These are phyloP conservation scores for Hydrangea macrophylla DNA, from an alignment of 148 eudicot genomes.

Conservation along the genomic window DNA sequence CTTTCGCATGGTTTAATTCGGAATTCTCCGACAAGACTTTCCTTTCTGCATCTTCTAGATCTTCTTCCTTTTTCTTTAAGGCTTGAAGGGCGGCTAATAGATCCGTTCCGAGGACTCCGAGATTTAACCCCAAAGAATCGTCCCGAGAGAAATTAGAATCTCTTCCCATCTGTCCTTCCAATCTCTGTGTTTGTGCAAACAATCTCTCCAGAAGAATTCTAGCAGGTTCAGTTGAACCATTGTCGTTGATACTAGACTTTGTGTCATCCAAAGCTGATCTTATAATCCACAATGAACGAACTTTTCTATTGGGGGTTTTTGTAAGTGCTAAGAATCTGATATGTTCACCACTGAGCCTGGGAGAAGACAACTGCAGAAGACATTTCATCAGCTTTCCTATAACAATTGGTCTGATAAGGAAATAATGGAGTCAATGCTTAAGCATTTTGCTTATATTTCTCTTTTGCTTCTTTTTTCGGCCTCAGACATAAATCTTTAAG, in stretches of 20 bases:
- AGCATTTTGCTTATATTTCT: background rate
- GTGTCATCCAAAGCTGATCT: constrained; percentile 47
- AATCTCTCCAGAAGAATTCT: constrained; percentile 65
- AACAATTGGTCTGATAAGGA: background rate
- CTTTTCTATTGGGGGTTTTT: constrained; percentile 22
- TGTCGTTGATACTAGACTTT: constrained; percentile 37
- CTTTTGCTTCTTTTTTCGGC: constrained; percentile 10
- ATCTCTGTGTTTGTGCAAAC: constrained; percentile 60
- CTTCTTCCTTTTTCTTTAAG: constrained; percentile 68
- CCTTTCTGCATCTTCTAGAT: constrained; percentile 66
- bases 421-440: background rate
- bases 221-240: constrained; percentile 64
- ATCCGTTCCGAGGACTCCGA: constrained; percentile 61
- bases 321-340: constrained; percentile 30
- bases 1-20: constrained; percentile 53
- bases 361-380: constrained; percentile 37
- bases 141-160: constrained; percentile 40
- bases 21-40: constrained; percentile 47
- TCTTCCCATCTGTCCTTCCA: constrained; percentile 64
- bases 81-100: constrained; percentile 60
- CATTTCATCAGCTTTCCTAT: background rate
- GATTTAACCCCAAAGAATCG: constrained; percentile 34
- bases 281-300: constrained; percentile 25
- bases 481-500: background rate
- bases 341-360: constrained; percentile 23